Evolutionary conservation across 2,329 filamentous ascomycete genomes (phyloP), one percentile per base, ranked within the genome.

Genomic region (Hawksworthiomyces lignivorus): DNA sequence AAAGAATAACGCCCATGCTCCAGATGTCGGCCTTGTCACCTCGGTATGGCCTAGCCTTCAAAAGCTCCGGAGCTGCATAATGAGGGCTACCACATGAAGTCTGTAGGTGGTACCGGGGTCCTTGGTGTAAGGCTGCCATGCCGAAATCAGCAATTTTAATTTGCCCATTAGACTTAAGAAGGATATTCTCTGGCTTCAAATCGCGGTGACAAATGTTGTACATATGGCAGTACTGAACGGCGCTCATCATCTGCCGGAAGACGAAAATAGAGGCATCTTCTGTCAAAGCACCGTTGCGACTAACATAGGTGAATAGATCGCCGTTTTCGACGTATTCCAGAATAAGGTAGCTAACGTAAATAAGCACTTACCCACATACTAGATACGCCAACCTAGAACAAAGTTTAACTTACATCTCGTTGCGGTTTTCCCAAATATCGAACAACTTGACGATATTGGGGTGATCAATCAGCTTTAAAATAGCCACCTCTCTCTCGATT

Each of bases 111-210:
- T 87, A 82, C 8, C 80, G 82, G 19, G 78, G 74, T 4, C 85
- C 85, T 59, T 97, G 90, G 49, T 82, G 78, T 31, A 97, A 70
- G 4, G 90, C 90, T 33, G 92, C 92, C 89, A 98, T 96, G 31
- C 92, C 90, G 61, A 98, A 98, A 61, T 98, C 92, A 39, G 90
- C 90, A 53, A 98, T 81, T 64, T 97, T 98, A 60, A 97, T 80
- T 44, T 85, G 80, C 40, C 82, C 75, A 35, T 82, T 69, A 4
- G 70, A 69, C 44, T 88, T 88, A 38, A 98, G 72, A 15, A 98
- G 71, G 34, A 98, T 96, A 54, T 98, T 98, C 63, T 98, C 92
- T 0, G 89, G 92, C 63, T 98, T 98, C 40, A 98, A 70, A 54
- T 98, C 92, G 19, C 92, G 84, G 58, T 98, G 92, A 58, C 89